Conservation (phyloP, 2,329 filamentous ascomycete genomes). For the Dryadomyces sulphureus region DNA sequence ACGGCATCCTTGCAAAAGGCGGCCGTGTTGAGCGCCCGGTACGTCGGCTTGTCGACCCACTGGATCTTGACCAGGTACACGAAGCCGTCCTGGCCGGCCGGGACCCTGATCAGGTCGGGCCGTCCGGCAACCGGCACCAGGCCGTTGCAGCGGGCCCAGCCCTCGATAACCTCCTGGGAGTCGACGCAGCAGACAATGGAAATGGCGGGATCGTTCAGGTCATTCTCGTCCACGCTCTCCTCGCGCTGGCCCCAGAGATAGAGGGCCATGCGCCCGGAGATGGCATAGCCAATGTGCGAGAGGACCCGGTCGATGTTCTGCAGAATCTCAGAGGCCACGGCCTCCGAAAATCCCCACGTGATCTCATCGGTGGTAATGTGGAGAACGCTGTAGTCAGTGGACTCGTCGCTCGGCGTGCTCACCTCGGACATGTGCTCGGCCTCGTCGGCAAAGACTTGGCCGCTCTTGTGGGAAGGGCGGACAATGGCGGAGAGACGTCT, state of each 20-base stretch:
- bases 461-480: too few relatives aligned
- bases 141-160: slow-evolving; percentile 25
- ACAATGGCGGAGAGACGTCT: too few relatives aligned
- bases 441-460: too few relatives aligned
- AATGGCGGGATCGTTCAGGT: neutral
- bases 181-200: slow-evolving; percentile 24
- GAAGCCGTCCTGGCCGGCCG: slow-evolving; percentile 11
- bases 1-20: neutral
- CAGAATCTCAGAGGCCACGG: slow-evolving; percentile 25
- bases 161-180: slow-evolving; percentile 20
- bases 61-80: slow-evolving; percentile 21
- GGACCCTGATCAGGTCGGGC: slow-evolving; percentile 26
- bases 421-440: too few relatives aligned
- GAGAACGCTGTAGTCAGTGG: too few relatives aligned
- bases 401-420: too few relatives aligned
- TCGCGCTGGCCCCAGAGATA: slow-evolving; percentile 25
- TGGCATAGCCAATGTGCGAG: slow-evolving; percentile 28
- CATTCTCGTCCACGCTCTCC: neutral
- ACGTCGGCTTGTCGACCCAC: slow-evolving; percentile 15
- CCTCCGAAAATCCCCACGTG: too few relatives aligned
- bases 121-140: slow-evolving; percentile 17
- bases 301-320: slow-evolving; percentile 23
- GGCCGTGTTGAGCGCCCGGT: slow-evolving; percentile 13
- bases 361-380: too few relatives aligned
- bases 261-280: slow-evolving; percentile 30